These are phyloP conservation scores for Pseudopyrenochaeta lycopersici DNA, from an alignment of 2,329 filamentous ascomycete species.

Conservation along the genomic window DNA sequence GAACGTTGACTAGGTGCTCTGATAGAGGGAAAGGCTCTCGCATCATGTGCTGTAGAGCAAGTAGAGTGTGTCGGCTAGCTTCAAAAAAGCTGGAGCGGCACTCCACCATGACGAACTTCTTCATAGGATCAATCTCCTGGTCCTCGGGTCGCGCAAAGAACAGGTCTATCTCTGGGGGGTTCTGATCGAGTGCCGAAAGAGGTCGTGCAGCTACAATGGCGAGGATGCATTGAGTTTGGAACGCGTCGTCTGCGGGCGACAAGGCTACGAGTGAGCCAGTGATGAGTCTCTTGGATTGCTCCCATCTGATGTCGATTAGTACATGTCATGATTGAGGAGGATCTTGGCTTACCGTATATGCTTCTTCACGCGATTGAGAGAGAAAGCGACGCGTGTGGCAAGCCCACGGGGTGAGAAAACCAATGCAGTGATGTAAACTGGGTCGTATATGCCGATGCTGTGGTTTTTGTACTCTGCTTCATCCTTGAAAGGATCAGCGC, in stretches of 20 bases:
- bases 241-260: constrained; percentile 66
- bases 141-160: constrained; percentile 72
- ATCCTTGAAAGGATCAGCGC: constrained; percentile 30
- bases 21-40: constrained; percentile 69
- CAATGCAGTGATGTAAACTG: constrained; percentile 72
- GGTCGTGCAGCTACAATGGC: constrained; percentile 77
- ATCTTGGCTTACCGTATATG: constrained; percentile 59
- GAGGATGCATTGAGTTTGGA: constrained; percentile 71
- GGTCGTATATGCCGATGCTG: constrained; percentile 49
- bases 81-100: constrained; percentile 79
- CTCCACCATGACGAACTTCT: constrained; percentile 82
- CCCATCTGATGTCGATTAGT: constrained; percentile 58
- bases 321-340: neutral
- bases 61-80: constrained; percentile 74
- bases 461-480: constrained; percentile 61
- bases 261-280: constrained; percentile 65
- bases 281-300: constrained; percentile 66
- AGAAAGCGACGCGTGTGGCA: constrained; percentile 75
- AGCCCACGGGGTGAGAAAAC: constrained; percentile 70
- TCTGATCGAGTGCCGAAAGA: constrained; percentile 68
- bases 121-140: constrained; percentile 72
- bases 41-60: constrained; percentile 73
- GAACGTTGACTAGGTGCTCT: constrained; percentile 66
- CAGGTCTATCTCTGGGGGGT: constrained; percentile 78
- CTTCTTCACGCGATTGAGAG: constrained; percentile 69